A percentile compares a stretch with the other conserved stretches of the same genome.
phyloP scores from a whole-genome alignment of 78 protist genomes.

The Chrysochromulina parva region DNA sequence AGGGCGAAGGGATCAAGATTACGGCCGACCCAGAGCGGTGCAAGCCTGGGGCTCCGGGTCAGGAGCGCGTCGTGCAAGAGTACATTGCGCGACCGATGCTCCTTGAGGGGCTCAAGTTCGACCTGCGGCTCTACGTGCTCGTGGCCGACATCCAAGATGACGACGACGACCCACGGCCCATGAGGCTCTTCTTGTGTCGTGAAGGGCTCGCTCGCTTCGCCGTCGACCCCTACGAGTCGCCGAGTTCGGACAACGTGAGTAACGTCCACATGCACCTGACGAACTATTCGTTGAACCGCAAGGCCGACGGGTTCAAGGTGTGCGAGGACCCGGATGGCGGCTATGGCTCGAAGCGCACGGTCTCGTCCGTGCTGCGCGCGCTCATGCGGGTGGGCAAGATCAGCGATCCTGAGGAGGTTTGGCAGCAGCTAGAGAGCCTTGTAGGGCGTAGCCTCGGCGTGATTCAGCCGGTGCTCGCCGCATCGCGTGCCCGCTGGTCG shows the following conservation, averaged over 20 bases:
- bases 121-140: not conserved
- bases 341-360: no score
- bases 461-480: no score
- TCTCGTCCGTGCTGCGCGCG: no score
- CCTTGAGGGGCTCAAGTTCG: constrained; percentile 13
- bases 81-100: not conserved
- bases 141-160: not conserved
- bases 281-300: constrained; percentile 16
- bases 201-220: constrained; percentile 23
- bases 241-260: not conserved
- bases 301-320: not conserved
- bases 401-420: no score
- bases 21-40: not conserved
- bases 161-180: no score
- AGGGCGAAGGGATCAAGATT: not conserved
- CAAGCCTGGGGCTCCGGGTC: not conserved
- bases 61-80: not conserved
- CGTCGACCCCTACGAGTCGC: not conserved
- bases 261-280: not conserved
- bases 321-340: no score
- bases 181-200: not conserved
- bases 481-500: no score
- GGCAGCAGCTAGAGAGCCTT: no score
- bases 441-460: no score
- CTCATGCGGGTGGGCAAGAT: no score